These are phyloP conservation scores for Decorospora gaudefroyi DNA, from an alignment of 2,329 filamentous ascomycete species.

Conservation along the genomic window DNA sequence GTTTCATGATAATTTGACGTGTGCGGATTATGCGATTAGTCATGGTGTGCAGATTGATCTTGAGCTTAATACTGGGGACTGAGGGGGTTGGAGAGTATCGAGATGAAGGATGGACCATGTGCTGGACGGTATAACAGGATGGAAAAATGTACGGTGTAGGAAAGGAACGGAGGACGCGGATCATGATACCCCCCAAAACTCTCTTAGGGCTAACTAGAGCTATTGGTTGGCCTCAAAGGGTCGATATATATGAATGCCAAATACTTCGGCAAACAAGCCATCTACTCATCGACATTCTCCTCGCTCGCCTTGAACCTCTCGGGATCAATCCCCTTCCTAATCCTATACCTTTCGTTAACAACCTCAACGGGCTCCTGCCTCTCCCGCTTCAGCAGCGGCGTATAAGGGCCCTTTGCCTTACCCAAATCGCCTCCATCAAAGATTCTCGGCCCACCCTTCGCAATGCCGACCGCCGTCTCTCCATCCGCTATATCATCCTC, in stretches of 20 bases:
- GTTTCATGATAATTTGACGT: slow-evolving; percentile 85
- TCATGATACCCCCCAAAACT: slow-evolving; percentile 7
- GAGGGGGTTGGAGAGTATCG: not conserved
- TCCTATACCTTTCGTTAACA: slow-evolving; percentile 64
- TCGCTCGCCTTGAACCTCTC: slow-evolving; percentile 18
- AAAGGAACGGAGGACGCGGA: not conserved
- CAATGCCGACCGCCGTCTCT: slow-evolving; percentile 24
- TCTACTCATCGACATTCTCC: slow-evolving; percentile 42
- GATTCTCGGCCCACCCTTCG: slow-evolving; percentile 54
- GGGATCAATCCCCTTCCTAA: slow-evolving; percentile 53
- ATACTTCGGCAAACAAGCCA: no score
- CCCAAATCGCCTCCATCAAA: slow-evolving; percentile 63
- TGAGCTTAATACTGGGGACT: slow-evolving; percentile 47
- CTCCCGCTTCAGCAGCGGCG: slow-evolving; percentile 60
- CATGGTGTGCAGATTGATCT: slow-evolving; percentile 73
- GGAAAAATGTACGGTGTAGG: not conserved
- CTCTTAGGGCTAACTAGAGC: not conserved
- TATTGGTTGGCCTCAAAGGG: no score
- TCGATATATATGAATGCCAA: no score
- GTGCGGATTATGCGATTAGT: slow-evolving; percentile 92
- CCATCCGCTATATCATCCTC: slow-evolving; percentile 17
- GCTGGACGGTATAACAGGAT: no score
- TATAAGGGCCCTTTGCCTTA: slow-evolving; percentile 61
- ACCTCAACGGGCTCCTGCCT: slow-evolving; percentile 63
- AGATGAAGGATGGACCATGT: not conserved